Conservation (phyloP, 352 stramenopile species). For the Phytophthora crassamura region DNA sequence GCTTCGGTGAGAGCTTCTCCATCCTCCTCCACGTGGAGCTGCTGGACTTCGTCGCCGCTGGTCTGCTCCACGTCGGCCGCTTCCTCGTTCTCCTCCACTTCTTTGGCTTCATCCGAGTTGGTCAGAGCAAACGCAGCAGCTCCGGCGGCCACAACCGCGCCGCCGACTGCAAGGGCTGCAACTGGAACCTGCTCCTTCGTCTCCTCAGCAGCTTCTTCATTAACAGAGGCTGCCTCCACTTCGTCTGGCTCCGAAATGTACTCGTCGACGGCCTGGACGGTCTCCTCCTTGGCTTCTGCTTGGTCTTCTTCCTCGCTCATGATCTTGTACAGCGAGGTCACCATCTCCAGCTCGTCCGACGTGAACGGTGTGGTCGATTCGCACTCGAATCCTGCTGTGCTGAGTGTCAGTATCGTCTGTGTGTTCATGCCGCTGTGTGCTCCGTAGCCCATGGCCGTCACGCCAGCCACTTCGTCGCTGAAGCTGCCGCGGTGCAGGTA, state of each 20-base stretch:
- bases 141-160: slow-evolving; percentile 1
- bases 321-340: slow-evolving; percentile 24
- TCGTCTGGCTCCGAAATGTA: not conserved
- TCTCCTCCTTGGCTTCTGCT: slow-evolving; percentile 1
- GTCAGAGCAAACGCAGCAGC: slow-evolving; percentile 1
- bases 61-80: not conserved
- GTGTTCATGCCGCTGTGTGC: slow-evolving; percentile 30
- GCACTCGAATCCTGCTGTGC: not conserved
- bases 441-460: slow-evolving; percentile 21
- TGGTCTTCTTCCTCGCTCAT: slow-evolving; percentile 11
- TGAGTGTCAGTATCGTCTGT: slow-evolving; percentile 8
- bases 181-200: not conserved
- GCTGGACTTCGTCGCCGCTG: too few relatives aligned
- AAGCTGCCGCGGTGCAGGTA: slow-evolving; percentile 24
- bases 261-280: not conserved
- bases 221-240: not conserved
- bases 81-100: not conserved
- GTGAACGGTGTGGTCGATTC: not conserved
- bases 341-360: slow-evolving; percentile 25
- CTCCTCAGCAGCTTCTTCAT: not conserved
- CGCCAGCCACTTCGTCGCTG: slow-evolving; percentile 23
- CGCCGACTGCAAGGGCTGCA: not conserved
- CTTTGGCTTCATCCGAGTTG: slow-evolving; percentile 1
- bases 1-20: not conserved
- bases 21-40: not conserved